Conservation (phyloP, 305 asterid species). For the Fraxinus velutina region DNA sequence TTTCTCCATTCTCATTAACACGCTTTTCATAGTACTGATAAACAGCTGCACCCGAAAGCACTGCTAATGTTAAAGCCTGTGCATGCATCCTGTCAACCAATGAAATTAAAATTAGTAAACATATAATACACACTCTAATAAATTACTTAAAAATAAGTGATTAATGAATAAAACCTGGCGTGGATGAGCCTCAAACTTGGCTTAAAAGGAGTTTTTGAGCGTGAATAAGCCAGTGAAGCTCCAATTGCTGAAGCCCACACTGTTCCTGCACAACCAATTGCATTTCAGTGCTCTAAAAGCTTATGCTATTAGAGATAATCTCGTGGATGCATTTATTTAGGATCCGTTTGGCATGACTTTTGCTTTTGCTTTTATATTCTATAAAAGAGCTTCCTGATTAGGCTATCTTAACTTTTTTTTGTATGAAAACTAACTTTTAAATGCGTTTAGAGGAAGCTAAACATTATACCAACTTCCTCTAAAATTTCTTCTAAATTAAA, state of each 20-base stretch:
- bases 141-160: not conserved
- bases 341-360: not conserved
- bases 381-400: too few species aligned
- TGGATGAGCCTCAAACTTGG: slow-evolving; percentile 76
- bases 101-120: not conserved
- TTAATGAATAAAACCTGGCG: slow-evolving; percentile 45
- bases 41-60: slow-evolving; percentile 66
- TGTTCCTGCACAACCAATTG: slow-evolving; percentile 36
- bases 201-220: slow-evolving; percentile 45
- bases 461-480: too few species aligned
- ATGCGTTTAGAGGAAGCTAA: not conserved
- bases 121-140: not conserved
- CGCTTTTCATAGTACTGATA: slow-evolving; percentile 64
- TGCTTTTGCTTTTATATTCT: not conserved
- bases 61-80: slow-evolving; percentile 68
- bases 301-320: too few species aligned
- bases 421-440: too few species aligned
- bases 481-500: too few species aligned
- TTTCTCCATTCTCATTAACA: slow-evolving; percentile 7
- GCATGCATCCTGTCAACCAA: slow-evolving; percentile 62
- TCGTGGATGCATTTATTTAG: too few species aligned
- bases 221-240: slow-evolving; percentile 55
- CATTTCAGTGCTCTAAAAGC: not conserved
- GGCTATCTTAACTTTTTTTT: too few species aligned
- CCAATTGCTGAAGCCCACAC: slow-evolving; percentile 72